phyloP scores from a whole-genome alignment of 1,284 basidiomycete species.

The Amylostereum areolatum region DNA sequence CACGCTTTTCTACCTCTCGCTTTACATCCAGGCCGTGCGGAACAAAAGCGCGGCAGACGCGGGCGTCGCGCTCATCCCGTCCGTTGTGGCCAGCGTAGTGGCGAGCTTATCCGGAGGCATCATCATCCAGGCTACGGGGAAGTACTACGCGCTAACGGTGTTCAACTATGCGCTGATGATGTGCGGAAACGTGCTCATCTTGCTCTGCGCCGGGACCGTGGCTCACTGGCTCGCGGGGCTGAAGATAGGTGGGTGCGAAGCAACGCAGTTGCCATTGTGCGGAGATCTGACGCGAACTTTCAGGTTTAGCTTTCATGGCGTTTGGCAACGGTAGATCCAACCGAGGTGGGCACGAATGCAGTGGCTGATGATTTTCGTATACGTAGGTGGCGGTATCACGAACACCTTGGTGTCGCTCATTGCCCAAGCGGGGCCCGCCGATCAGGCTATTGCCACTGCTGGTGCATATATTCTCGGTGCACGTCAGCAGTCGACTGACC shows the following conservation, averaged over 20 bases:
- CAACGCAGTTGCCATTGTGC: no score
- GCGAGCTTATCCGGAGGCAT: slow-evolving; percentile 49
- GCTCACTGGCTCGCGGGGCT: slow-evolving; percentile 31
- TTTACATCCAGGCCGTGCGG: slow-evolving; percentile 54
- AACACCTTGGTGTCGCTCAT: slow-evolving; percentile 55
- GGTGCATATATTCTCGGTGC: slow-evolving; percentile 25
- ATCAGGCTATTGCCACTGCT: slow-evolving; percentile 61
- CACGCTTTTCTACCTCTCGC: slow-evolving; percentile 46
- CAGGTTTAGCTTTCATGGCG: slow-evolving; percentile 36
- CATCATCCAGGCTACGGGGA: slow-evolving; percentile 52
- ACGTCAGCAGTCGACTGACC: not conserved
- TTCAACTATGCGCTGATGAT: slow-evolving; percentile 32
- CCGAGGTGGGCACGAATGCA: no score
- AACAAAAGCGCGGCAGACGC: slow-evolving; percentile 39
- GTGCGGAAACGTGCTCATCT: slow-evolving; percentile 31
- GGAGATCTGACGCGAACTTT: not conserved
- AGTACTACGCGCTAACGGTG: slow-evolving; percentile 48
- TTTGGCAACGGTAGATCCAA: slow-evolving; percentile 38
- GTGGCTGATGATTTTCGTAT: no score
- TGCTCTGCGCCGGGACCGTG: slow-evolving; percentile 33
- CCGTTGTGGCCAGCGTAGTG: slow-evolving; percentile 36
- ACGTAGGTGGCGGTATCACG: slow-evolving; percentile 42
- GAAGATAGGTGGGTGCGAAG: slow-evolving; percentile 37
- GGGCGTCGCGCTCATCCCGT: slow-evolving; percentile 44
- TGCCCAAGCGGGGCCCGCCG: slow-evolving; percentile 51